phyloP scores from a whole-genome alignment of 768 basidiomycete species.

The Heimioporus sp. region DNA sequence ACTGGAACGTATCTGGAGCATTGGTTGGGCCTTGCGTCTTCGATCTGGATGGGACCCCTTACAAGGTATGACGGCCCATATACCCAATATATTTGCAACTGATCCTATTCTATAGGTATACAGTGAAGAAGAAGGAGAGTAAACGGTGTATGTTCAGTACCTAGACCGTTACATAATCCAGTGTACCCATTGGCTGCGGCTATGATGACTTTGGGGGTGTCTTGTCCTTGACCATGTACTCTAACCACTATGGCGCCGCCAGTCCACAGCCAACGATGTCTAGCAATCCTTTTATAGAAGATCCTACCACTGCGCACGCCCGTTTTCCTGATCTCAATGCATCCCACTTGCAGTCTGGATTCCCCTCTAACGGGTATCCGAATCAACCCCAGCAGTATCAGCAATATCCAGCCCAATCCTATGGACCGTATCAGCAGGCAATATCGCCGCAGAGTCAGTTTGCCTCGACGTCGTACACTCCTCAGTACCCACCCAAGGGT shows the following conservation, averaged over 20 bases:
- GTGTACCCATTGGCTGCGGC: not conserved
- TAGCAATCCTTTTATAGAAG: conserved; percentile 72
- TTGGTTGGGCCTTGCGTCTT: no score
- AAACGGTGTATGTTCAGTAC: no score
- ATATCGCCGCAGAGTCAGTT: conserved; percentile 23
- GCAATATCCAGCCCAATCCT: conserved; percentile 25
- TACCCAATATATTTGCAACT: no score
- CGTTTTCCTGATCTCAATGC: conserved; percentile 66
- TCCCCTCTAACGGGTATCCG: conserved; percentile 23
- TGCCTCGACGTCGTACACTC: conserved; percentile 18
- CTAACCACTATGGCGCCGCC: conserved; percentile 36
- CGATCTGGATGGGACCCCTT: no score
- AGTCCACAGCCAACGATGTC: conserved; percentile 28
- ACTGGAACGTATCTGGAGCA: not conserved
- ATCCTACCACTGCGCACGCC: conserved; percentile 43
- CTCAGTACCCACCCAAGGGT: conserved; percentile 26
- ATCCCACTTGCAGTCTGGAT: conserved; percentile 13
- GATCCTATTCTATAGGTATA: no score
- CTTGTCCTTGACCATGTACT: conserved; percentile 35
- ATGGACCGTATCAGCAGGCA: conserved; percentile 17
- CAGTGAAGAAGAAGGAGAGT: no score
- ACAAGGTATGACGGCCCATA: no score
- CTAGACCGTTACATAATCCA: conserved; percentile 18
- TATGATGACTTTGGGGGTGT: not conserved
- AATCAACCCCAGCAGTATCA: conserved; percentile 33